A percentile compares a stretch with the other conserved stretches of the same genome.
These are phyloP conservation scores for Eucalyptus shirleyi DNA, from an alignment of 345 rosid genomes.

Conservation along the genomic window DNA sequence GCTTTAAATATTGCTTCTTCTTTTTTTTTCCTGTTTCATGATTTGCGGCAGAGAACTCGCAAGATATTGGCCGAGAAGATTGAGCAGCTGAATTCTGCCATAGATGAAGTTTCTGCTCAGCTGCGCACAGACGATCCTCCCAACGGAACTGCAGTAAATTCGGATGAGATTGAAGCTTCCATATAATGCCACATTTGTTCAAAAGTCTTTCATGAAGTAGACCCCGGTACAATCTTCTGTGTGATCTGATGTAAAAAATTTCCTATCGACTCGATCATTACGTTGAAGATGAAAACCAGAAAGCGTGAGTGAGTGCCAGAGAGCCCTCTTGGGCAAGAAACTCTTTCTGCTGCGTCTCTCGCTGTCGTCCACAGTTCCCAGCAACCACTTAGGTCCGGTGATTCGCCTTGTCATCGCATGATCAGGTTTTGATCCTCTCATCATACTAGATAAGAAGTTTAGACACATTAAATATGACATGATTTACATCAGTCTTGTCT, in stretches of 20 bases:
- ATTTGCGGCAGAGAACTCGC: constrained; percentile 23
- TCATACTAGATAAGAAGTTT: not conserved
- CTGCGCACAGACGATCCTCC: constrained; percentile 16
- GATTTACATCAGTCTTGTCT: not conserved
- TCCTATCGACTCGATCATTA: not conserved
- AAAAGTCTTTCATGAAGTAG: not conserved
- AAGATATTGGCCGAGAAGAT: constrained; percentile 26
- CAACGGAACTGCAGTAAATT: not conserved
- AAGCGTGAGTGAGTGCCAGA: not conserved
- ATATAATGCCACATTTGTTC: not conserved
- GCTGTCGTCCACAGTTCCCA: not conserved
- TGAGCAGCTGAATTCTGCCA: constrained; percentile 31
- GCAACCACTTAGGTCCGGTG: not conserved
- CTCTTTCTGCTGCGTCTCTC: not conserved
- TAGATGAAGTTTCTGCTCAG: constrained; percentile 33
- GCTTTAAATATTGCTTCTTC: not conserved
- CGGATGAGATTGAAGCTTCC: constrained; percentile 16
- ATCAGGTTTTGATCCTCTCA: not conserved
- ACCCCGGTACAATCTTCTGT: not conserved
- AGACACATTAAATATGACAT: not conserved
- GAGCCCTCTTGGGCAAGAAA: not conserved
- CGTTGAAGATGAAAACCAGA: not conserved
- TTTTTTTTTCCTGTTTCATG: not conserved
- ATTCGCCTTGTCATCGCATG: not conserved
- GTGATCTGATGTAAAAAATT: not conserved